Base-by-base conservation (phyloP, 345 rosid genomes). In the Populus deltoides region DNA sequence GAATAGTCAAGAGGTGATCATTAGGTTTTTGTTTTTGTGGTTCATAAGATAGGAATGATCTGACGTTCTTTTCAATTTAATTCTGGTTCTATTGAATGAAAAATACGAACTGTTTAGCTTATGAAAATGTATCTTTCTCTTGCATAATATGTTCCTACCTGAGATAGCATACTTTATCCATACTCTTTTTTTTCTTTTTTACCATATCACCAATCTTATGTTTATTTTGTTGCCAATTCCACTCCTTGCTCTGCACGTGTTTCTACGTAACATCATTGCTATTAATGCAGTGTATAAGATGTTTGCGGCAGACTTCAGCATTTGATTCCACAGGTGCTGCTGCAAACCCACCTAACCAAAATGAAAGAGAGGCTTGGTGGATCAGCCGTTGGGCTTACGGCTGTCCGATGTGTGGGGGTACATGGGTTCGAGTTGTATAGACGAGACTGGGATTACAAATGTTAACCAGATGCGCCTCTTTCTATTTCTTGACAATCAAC, bases 351-450 rank as follows among this genome's bases (percentile, higher is more conserved):
- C 73, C 89, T 27, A 87, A 85, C 81, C 90, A 83, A 55, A 93
- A 84, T 47, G 97, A 92, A 39, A 85, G 93, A 31, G 97, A 92
- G 82, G 83, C 81, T 12, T 93, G 92, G 97, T 96, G 97, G 97
- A 92, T 93, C 70, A 94, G 99, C 87, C 94, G 95, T 7, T 96
- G 99, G 99, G 95, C 91, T 38, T 89, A 88, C 53, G 93, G 98
- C 65, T 96, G 99, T 82, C 99, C 99, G 16, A 94, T 94, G 94
- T 96, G 99, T 11, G 97, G 98, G 51, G 99, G 98, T 75, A 87
- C 97, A 12, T 96, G 98, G 99, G 97, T 96, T 80, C 93, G 94
- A 70, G 99, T 94, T 66, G 96, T 92, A 51, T 97, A 89, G 88
- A 76, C 1, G 70, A 70, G 75, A 31, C 39, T 20, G 24, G 31